These are phyloP conservation scores for Martiniozyma asiatica DNA, from an alignment of 1,139 yeast species.

Conservation along the genomic window DNA sequence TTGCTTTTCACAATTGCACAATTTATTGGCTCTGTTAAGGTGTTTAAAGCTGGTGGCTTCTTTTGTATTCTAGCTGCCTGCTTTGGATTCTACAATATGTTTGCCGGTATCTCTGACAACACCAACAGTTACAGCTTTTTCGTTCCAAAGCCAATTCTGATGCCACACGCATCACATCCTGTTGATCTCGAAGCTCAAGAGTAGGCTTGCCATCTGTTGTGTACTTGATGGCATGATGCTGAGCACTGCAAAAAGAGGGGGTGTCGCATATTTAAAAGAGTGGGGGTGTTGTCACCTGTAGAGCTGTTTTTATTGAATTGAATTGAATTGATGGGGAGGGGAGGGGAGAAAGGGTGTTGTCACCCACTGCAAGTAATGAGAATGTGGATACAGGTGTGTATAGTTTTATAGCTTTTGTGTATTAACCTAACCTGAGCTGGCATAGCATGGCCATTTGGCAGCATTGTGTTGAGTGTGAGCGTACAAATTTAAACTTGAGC, in stretches of 20 bases:
- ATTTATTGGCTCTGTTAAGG: conserved; percentile 33
- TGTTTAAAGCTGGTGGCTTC: conserved; percentile 60
- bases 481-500: too few relatives aligned
- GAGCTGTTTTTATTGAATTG: background rate
- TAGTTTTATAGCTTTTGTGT: too few relatives aligned
- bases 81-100: conserved; percentile 48
- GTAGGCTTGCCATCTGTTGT: background rate
- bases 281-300: too few relatives aligned
- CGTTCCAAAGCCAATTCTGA: conserved; percentile 25
- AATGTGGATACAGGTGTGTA: too few relatives aligned
- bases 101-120: conserved; percentile 29
- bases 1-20: conserved; percentile 45
- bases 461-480: too few relatives aligned
- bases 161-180: conserved; percentile 24
- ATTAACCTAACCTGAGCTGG: too few relatives aligned
- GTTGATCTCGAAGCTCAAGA: conserved; percentile 11
- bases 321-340: too few relatives aligned
- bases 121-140: conserved; percentile 32
- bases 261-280: too few relatives aligned
- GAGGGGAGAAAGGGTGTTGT: too few relatives aligned
- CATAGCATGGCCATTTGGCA: too few relatives aligned
- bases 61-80: conserved; percentile 50
- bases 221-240: background rate
- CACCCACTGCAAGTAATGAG: too few relatives aligned
- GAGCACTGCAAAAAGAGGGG: too few relatives aligned